Evolutionary conservation across 202 grass and related monocot genomes (phyloP).

Genomic region (Elaeis oleifera): DNA sequence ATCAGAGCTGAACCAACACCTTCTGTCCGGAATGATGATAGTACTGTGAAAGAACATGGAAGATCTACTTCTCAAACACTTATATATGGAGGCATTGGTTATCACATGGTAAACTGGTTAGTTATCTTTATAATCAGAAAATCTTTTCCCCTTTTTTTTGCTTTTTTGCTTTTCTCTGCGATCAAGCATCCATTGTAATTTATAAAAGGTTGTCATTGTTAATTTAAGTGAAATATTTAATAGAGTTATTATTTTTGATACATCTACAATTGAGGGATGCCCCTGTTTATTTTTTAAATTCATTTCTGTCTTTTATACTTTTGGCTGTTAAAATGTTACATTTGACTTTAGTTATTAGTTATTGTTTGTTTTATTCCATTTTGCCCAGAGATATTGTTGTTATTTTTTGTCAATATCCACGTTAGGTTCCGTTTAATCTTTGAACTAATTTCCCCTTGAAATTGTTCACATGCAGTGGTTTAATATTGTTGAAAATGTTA

Average conservation of each 20-base stretch:
- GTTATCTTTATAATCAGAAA: constrained; percentile 31
- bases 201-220: neutral
- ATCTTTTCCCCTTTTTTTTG: neutral
- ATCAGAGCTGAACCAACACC: constrained; percentile 40
- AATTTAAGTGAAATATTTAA: too few species aligned
- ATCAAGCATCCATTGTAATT: neutral
- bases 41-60: constrained; percentile 27
- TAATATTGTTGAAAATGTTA: constrained; percentile 97
- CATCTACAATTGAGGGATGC: too few species aligned
- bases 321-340: too few species aligned
- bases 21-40: constrained; percentile 50
- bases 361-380: too few species aligned
- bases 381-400: too few species aligned
- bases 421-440: neutral
- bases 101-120: constrained; percentile 99
- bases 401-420: too few species aligned
- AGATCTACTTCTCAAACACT: constrained; percentile 57
- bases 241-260: too few species aligned
- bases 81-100: constrained; percentile 86
- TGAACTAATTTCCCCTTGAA: constrained; percentile 13
- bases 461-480: constrained; percentile 47
- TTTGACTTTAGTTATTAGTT: too few species aligned
- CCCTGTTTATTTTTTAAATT: too few species aligned
- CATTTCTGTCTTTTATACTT: too few species aligned
- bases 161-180: neutral